Evolutionary conservation across 805 yeast genomes (phyloP).

Genomic region (Tanozyma kutaoensis): DNA sequence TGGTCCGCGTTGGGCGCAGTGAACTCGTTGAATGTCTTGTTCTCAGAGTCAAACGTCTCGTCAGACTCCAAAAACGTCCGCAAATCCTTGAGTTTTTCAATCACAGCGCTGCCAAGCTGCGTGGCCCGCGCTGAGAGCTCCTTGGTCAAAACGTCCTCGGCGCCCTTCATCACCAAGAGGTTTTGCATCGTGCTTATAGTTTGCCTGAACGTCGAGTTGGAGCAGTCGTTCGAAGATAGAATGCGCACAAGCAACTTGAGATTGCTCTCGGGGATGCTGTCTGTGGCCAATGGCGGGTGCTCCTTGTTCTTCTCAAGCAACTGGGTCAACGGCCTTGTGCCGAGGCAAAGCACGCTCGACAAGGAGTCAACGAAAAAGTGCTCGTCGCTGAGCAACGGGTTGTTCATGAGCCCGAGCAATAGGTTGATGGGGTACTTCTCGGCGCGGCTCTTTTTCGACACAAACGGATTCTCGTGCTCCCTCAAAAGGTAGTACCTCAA

Average conservation of each 20-base stretch:
- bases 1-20: slow-evolving; percentile 78
- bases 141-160: slow-evolving; percentile 50
- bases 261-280: slow-evolving; percentile 42
- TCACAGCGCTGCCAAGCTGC: slow-evolving; percentile 38
- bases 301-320: slow-evolving; percentile 12
- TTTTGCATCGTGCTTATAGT: slow-evolving; percentile 73
- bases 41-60: slow-evolving; percentile 2
- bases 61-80: slow-evolving; percentile 29
- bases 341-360: slow-evolving; percentile 61
- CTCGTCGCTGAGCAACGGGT: slow-evolving; percentile 55
- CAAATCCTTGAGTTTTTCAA: slow-evolving; percentile 40
- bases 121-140: slow-evolving; percentile 59
- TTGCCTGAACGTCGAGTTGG: slow-evolving; percentile 74
- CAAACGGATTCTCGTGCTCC: slow-evolving; percentile 47
- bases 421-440: slow-evolving; percentile 63
- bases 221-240: slow-evolving; percentile 70
- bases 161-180: slow-evolving; percentile 45
- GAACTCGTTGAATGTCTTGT: slow-evolving; percentile 48
- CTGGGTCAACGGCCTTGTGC: slow-evolving; percentile 58
- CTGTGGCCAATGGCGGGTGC: slow-evolving; percentile 29
- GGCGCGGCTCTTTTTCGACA: too few species aligned
- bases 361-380: slow-evolving; percentile 64
- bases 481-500: slow-evolving; percentile 64
- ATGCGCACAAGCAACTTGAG: slow-evolving; percentile 52
- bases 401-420: slow-evolving; percentile 48